phyloP scores from a whole-genome alignment of 2,329 filamentous ascomycete genomes.

The Onygenales sp. region DNA sequence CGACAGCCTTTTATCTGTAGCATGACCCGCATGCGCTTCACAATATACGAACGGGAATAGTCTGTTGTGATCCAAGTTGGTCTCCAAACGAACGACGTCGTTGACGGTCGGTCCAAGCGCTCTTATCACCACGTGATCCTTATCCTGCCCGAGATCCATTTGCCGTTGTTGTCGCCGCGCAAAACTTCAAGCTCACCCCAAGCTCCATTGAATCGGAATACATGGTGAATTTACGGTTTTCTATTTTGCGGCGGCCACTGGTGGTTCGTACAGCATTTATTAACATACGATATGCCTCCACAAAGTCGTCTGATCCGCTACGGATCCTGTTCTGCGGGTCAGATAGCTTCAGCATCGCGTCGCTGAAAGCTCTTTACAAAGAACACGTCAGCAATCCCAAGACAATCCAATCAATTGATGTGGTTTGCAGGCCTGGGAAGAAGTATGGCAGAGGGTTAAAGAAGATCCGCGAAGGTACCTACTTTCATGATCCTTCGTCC shows the following conservation, averaged over 20 bases:
- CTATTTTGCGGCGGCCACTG: slow-evolving; percentile 16
- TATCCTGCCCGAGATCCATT: too few species aligned
- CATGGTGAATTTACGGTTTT: slow-evolving; percentile 9
- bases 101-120: too few species aligned
- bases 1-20: not conserved
- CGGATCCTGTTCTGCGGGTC: slow-evolving; percentile 90
- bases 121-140: not conserved
- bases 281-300: slow-evolving; percentile 17
- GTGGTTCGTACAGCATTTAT: slow-evolving; percentile 6
- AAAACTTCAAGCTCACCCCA: not conserved
- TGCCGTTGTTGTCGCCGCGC: not conserved
- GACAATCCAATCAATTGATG: slow-evolving; percentile 68
- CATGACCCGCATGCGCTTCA: not conserved
- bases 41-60: not conserved
- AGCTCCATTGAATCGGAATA: not conserved
- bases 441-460: slow-evolving; percentile 66
- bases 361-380: slow-evolving; percentile 57
- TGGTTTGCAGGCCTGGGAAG: slow-evolving; percentile 74
- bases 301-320: slow-evolving; percentile 46
- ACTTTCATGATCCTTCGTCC: not conserved
- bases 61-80: not conserved
- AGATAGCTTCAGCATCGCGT: slow-evolving; percentile 77
- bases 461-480: slow-evolving; percentile 51
- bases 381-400: slow-evolving; percentile 46
- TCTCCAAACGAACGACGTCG: not conserved